phyloP scores from a whole-genome alignment of 805 yeast genomes.

The Candida maesae region DNA sequence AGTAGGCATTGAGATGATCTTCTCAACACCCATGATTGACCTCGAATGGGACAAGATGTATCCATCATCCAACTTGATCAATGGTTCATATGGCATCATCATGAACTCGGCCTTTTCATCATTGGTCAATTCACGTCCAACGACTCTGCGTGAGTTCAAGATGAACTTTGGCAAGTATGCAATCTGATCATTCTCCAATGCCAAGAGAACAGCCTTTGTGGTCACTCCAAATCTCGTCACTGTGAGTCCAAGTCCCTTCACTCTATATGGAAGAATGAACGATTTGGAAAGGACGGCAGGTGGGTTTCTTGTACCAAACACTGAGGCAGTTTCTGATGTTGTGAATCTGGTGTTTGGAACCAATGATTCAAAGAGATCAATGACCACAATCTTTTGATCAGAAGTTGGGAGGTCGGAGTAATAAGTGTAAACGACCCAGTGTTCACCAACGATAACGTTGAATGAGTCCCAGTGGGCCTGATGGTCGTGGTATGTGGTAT shows the following conservation, averaged over 20 bases:
- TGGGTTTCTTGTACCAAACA: constrained; percentile 31
- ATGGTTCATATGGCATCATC: constrained; percentile 62
- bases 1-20: constrained; percentile 51
- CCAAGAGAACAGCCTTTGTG: constrained; percentile 57
- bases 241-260: constrained; percentile 50
- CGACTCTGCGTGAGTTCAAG: constrained; percentile 67
- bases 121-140: constrained; percentile 45
- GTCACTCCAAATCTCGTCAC: constrained; percentile 65
- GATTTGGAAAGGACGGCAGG: constrained; percentile 53
- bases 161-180: constrained; percentile 66
- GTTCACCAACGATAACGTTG: constrained; percentile 66
- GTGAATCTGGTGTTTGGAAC: constrained; percentile 44
- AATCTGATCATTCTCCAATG: constrained; percentile 58
- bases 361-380: constrained; percentile 75
- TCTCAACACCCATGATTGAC: constrained; percentile 32
- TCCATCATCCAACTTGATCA: constrained; percentile 46
- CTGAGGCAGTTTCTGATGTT: constrained; percentile 22
- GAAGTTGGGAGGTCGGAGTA: constrained; percentile 47
- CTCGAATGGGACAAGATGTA: constrained; percentile 50
- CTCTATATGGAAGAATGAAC: constrained; percentile 57
- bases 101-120: constrained; percentile 57
- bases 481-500: constrained; percentile 29
- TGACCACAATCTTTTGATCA: constrained; percentile 57
- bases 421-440: constrained; percentile 75
- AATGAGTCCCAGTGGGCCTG: constrained; percentile 32